Conservation (phyloP, 805 yeast species). For the Suhomyces emberorum region DNA sequence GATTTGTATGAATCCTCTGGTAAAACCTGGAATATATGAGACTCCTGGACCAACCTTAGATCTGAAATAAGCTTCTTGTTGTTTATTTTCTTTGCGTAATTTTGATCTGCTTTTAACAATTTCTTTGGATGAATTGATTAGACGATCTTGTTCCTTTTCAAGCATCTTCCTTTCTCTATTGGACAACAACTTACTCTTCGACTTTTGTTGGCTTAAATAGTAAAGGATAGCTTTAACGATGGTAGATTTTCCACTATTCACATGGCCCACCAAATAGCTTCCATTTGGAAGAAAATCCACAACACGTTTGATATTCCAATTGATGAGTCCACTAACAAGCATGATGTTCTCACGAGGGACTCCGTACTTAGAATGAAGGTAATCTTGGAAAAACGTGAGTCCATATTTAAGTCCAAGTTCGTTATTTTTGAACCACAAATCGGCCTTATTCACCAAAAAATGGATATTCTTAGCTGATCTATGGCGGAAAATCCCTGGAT, state of each 20-base stretch:
- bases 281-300: conserved; percentile 33
- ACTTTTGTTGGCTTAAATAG: conserved; percentile 7
- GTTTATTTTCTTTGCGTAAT: conserved; percentile 5
- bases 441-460: conserved; percentile 42
- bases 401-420: conserved; percentile 24
- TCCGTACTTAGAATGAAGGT: conserved; percentile 26
- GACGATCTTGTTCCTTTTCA: conserved; percentile 17
- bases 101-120: conserved; percentile 6
- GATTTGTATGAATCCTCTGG: conserved; percentile 47
- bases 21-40: conserved; percentile 65
- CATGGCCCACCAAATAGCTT: conserved; percentile 58
- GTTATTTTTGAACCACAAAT: conserved; percentile 38
- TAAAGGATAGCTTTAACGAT: conserved; percentile 47
- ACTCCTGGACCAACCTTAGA: conserved; percentile 43
- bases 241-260: conserved; percentile 70
- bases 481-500: conserved; percentile 30
- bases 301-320: conserved; percentile 50
- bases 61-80: conserved; percentile 17
- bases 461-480: conserved; percentile 33
- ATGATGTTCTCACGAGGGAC: conserved; percentile 42
- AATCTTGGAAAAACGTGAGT: conserved; percentile 30
- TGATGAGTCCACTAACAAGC: conserved; percentile 47
- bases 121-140: conserved; percentile 10
- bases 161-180: conserved; percentile 9
- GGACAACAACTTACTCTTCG: conserved; percentile 8